phyloP scores from a whole-genome alignment of 345 rosid genomes.

The Eucalyptus caleyi region DNA sequence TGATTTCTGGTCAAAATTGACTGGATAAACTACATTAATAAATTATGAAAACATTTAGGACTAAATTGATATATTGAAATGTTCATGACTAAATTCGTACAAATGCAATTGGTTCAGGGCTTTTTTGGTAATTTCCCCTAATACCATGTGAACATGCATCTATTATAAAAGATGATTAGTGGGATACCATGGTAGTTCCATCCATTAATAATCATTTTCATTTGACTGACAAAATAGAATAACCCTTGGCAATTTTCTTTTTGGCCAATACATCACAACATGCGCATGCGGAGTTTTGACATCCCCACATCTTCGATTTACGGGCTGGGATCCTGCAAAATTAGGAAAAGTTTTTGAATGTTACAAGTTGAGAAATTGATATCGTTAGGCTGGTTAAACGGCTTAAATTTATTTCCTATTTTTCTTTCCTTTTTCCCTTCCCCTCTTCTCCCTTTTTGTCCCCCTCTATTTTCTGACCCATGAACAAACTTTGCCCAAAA shows the following conservation, averaged over 20 bases:
- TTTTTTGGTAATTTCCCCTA: too few relatives aligned
- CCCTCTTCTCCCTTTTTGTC: background rate
- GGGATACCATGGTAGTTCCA: background rate
- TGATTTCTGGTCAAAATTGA: accelerated
- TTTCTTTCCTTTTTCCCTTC: background rate
- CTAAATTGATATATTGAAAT: background rate
- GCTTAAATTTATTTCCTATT: background rate
- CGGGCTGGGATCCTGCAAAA: background rate
- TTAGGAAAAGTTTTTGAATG: background rate
- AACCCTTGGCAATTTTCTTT: background rate
- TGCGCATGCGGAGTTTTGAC: background rate
- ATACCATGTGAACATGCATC: background rate
- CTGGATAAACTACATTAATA: accelerated
- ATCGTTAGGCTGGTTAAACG: background rate
- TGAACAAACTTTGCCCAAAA: background rate
- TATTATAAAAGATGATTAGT: background rate
- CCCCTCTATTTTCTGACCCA: background rate
- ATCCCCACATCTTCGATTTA: background rate
- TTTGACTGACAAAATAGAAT: background rate
- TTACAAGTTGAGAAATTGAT: background rate
- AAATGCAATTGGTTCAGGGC: accelerated
- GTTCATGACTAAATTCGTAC: accelerated
- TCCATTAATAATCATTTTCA: background rate
- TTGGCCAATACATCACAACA: background rate
- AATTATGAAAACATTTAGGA: too few relatives aligned